A percentile compares a stretch with the other conserved stretches of the same genome.
Conservation (phyloP, 495 filamentous ascomycete species). For the Neurospora africana region DNA sequence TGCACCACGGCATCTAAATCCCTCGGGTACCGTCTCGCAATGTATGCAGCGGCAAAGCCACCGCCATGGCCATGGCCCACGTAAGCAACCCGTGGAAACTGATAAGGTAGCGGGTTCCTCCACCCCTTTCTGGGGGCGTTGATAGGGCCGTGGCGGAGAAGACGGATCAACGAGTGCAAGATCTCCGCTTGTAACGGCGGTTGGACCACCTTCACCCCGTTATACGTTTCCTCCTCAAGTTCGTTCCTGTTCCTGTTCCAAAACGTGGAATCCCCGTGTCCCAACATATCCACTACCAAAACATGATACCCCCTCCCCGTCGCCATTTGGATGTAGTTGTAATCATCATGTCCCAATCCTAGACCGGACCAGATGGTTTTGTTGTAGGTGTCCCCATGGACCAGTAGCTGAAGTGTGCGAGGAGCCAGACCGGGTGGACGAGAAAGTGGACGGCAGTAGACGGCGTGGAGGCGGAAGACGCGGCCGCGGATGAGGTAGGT, state of each 20-base stretch:
- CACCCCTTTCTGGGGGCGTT: not conserved
- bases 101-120: not conserved
- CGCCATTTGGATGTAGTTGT: not conserved
- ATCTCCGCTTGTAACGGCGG: not conserved
- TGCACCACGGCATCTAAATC: not conserved
- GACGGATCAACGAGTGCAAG: not conserved
- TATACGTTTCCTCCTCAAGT: not conserved
- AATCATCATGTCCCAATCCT: not conserved
- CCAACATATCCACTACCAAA: accelerated
- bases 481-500: slow-evolving; percentile 1
- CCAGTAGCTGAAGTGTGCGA: slow-evolving; percentile 9
- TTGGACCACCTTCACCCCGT: not conserved
- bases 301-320: not conserved
- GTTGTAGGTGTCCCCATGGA: slow-evolving; percentile 17
- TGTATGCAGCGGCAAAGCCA: too few relatives aligned
- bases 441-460: slow-evolving; percentile 6
- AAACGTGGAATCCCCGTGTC: not conserved
- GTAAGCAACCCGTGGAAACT: not conserved
- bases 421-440: too few relatives aligned
- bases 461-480: slow-evolving; percentile 2
- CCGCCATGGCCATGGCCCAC: not conserved
- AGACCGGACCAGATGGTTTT: slow-evolving; percentile 8
- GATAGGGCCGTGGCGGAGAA: not conserved
- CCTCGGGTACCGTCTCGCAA: not conserved
- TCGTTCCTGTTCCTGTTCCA: too few relatives aligned